Conservation (phyloP, 2,329 filamentous ascomycete genomes). For the Nemania abortiva region DNA sequence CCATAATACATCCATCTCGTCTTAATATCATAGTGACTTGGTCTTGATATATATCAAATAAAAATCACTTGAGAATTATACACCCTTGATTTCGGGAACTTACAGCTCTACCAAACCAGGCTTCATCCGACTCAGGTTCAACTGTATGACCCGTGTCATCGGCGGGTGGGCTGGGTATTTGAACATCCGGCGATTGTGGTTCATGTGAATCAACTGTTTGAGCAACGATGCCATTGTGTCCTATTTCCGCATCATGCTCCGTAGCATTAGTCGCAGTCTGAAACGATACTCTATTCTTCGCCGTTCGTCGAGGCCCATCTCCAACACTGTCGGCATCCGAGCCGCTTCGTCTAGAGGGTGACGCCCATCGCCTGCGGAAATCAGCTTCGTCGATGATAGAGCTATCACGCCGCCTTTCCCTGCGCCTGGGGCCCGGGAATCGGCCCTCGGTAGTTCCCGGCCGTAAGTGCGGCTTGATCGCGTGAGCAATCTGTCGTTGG, state of each 20-base stretch:
- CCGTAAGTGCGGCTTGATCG: not conserved
- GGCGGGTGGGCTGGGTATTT: not conserved
- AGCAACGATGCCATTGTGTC: not conserved
- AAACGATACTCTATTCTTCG: conserved; percentile 4
- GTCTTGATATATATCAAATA: not conserved
- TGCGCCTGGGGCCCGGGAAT: not conserved
- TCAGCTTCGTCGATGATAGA: not conserved
- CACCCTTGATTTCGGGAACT: not conserved
- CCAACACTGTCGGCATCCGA: conserved; percentile 1
- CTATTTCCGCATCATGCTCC: not conserved
- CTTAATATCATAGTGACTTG: not conserved
- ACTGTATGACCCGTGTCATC: not conserved
- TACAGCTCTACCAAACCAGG: not conserved
- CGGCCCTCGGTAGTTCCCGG: not conserved
- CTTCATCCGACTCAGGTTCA: not conserved
- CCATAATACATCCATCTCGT: not conserved
- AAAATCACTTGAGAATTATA: not conserved
- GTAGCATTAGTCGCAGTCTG: not conserved
- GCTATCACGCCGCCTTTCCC: conserved; percentile 1
- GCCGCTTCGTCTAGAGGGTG: conserved; percentile 3
- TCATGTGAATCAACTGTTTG: not conserved
- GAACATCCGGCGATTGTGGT: not conserved
- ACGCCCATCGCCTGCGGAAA: not conserved
- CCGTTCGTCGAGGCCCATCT: conserved; percentile 3
- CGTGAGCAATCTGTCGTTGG: conserved; percentile 9